These are phyloP conservation scores for Pyrenula aspistea DNA, from an alignment of 495 filamentous ascomycete species.

Conservation along the genomic window DNA sequence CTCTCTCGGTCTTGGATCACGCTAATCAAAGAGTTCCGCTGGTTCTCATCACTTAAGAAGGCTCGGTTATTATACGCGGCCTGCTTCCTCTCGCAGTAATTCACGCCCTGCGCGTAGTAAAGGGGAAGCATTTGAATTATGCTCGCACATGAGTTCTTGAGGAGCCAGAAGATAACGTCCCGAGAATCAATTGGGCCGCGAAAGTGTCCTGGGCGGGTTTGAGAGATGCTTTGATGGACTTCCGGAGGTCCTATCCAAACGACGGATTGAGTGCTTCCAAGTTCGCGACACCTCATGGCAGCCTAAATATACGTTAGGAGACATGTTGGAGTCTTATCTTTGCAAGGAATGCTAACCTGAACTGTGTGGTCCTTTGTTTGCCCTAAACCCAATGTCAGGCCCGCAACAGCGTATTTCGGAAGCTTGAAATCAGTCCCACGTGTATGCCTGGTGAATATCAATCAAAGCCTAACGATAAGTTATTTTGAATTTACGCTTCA, in stretches of 20 bases:
- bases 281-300: constrained; percentile 53
- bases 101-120: neutral
- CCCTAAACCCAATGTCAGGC: constrained; percentile 54
- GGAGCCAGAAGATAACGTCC: neutral
- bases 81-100: neutral
- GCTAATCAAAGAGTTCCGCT: neutral
- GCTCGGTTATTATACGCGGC: neutral
- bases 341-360: constrained; percentile 44
- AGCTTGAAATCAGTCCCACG: constrained; percentile 62
- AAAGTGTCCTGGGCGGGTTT: neutral
- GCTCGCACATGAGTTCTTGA: neutral
- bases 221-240: constrained; percentile 30
- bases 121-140: neutral
- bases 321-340: neutral
- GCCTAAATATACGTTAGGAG: constrained; percentile 21
- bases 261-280: constrained; percentile 50
- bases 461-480: too few species aligned
- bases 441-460: too few species aligned
- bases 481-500: too few species aligned
- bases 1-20: neutral
- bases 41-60: neutral
- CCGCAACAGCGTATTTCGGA: constrained; percentile 44
- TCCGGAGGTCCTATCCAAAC: constrained; percentile 43
- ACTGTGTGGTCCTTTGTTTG: constrained; percentile 61
- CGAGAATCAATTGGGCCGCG: too few species aligned